Percentiles rank a stretch among this genome's conserved stretches.
These are phyloP conservation scores for Geotrichum cucujoidarum DNA, from an alignment of 1,139 yeast genomes.

Conservation along the genomic window DNA sequence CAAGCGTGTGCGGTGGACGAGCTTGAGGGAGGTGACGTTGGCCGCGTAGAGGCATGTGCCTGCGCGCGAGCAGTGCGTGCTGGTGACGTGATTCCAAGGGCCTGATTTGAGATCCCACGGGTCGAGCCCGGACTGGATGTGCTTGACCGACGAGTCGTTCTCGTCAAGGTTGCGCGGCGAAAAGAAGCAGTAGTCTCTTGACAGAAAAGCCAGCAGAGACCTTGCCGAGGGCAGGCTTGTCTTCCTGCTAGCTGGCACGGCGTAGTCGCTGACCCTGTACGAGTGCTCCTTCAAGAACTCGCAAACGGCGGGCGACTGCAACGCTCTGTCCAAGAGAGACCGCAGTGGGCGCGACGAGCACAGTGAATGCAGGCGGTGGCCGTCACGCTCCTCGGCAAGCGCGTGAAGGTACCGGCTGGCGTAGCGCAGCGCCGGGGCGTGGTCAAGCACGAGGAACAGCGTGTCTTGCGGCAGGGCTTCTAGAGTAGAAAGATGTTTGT, in stretches of 20 bases:
- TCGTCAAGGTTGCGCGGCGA: conserved; percentile 9
- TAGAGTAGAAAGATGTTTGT: neutral
- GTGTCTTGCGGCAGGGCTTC: conserved; percentile 17
- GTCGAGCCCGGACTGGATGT: neutral
- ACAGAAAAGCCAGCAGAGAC: conserved; percentile 7
- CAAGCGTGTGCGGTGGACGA: conserved; percentile 27
- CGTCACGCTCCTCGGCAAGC: conserved; percentile 15
- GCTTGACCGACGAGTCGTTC: neutral
- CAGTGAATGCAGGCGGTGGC: conserved; percentile 3
- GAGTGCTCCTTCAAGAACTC: conserved; percentile 8
- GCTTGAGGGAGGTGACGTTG: conserved; percentile 26
- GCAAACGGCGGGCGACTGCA: conserved; percentile 1
- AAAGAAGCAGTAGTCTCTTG: conserved; percentile 17
- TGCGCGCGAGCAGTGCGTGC: conserved; percentile 20
- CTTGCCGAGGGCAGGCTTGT: conserved; percentile 15
- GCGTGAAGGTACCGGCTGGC: conserved; percentile 9
- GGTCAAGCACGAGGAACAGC: conserved; percentile 4
- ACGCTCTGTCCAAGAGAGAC: conserved; percentile 6
- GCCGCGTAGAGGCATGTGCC: conserved; percentile 29
- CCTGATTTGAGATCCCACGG: conserved; percentile 18
- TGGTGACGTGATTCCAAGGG: conserved; percentile 23
- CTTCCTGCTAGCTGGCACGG: too few species aligned
- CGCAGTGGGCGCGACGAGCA: conserved; percentile 5
- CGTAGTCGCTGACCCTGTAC: neutral
- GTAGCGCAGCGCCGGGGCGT: conserved; percentile 13